Percentiles rank a stretch among this genome's conserved stretches.
Evolutionary conservation across 2,329 filamentous ascomycete species (phyloP).

Genomic region (Colletotrichum cereale): DNA sequence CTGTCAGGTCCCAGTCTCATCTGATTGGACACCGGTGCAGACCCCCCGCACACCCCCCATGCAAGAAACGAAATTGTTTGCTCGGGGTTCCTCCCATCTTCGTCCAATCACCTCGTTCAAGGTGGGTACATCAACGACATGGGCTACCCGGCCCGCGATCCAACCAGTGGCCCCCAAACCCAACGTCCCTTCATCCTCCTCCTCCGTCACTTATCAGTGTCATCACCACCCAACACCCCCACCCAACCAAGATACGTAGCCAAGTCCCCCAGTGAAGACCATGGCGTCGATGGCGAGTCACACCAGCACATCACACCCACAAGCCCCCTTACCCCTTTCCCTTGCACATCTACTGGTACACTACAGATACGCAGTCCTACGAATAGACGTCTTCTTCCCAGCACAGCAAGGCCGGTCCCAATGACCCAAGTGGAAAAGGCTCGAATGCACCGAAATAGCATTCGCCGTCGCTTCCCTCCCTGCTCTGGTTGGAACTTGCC

Average conservation of each 20-base stretch:
- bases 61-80: conserved; percentile 39
- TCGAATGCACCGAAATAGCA: conserved; percentile 23
- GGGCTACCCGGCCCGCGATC: conserved; percentile 25
- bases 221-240: background rate
- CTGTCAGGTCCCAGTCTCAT: conserved; percentile 29
- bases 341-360: conserved; percentile 1
- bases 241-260: conserved; percentile 12
- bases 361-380: too few species aligned
- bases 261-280: background rate
- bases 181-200: conserved; percentile 13
- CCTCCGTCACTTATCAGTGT: conserved; percentile 1
- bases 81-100: conserved; percentile 22
- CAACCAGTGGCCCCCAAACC: conserved; percentile 31
- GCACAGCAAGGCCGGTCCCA: too few species aligned
- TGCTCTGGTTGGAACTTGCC: background rate
- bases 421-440: too few species aligned
- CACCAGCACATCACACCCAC: conserved; percentile 1
- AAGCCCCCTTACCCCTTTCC: conserved; percentile 23
- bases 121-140: background rate
- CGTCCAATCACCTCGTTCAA: conserved; percentile 21
- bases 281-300: background rate
- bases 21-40: conserved; percentile 17
- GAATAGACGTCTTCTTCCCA: background rate
- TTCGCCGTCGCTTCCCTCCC: background rate
- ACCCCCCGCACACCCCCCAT: conserved; percentile 15